Base-by-base conservation (phyloP, 805 yeast genomes). In the Komagataella phaffii region DNA sequence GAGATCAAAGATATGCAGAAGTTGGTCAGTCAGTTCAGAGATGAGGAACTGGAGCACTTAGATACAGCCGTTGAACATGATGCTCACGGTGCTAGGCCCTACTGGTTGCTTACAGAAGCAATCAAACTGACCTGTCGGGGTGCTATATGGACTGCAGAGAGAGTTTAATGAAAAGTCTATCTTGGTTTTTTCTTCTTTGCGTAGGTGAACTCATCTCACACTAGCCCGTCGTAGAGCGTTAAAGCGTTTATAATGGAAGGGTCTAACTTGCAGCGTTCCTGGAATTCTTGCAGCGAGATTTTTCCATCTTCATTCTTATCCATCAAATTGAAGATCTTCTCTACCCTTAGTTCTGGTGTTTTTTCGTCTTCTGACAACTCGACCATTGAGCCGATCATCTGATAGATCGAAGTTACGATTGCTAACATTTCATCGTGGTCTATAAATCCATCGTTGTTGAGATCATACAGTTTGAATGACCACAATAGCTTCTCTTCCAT, bases 351-450 rank as follows among this genome's bases (percentile, higher is more conserved):
- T 60, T 90, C 96, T 0, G 99, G 98, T 0, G 98, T 89, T 47
- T 81, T 79, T 59, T 90, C 98, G 62, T 90, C 96, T 19, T 82
- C 91, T 17, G 88, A 86, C 50, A 89, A 73, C 55, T 81, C 81
- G 53, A 90, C 96, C 91, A 90, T 88, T 1, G 90, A 77, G 1
- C 98, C 99, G 53, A 91, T 85, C 98, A 93, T 90, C 65, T 85
- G 86, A 66, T 93, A 91, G 40, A 91, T 86, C 36, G 97, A 84
- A 30, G 77, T 74, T 5, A 89, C 86, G 46, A 93, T 88, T 1
- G 79, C 71, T 50, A 88, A 71, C 80, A 93, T 79, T 62, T 93
- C 98, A 36, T 79, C 77, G 64, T 81, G 88, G 23, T 79, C 73
- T 52, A 93, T 79, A 58, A 72, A 74, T 1, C 96, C 97, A 57